phyloP scores from a whole-genome alignment of 306 rosid species.

The Quercus glauca region DNA sequence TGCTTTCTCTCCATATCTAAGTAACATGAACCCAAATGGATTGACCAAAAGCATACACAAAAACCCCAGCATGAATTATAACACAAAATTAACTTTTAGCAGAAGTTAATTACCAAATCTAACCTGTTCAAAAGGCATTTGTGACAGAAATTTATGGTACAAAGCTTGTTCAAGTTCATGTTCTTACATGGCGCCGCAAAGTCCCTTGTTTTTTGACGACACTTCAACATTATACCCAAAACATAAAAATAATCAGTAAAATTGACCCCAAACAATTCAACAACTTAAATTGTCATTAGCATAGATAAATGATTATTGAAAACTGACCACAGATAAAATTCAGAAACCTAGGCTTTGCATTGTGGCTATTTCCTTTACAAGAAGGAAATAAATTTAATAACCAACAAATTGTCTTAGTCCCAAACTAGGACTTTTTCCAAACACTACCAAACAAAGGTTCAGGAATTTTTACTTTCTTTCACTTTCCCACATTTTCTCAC shows the following conservation, averaged over 20 bases:
- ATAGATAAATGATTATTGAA: not conserved
- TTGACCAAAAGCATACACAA: not conserved
- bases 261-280: not conserved
- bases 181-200: constrained; percentile 56
- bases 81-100: too few species aligned
- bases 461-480: too few species aligned
- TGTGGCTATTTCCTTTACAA: not conserved
- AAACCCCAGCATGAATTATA: too few species aligned
- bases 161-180: constrained; percentile 35
- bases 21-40: constrained; percentile 3
- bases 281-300: not conserved
- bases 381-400: too few species aligned
- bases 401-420: too few species aligned
- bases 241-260: not conserved
- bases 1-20: constrained; percentile 72
- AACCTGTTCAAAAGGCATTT: constrained; percentile 82
- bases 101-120: not conserved
- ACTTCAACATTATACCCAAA: constrained; percentile 33
- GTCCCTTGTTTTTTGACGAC: constrained; percentile 72
- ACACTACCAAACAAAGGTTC: too few species aligned
- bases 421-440: too few species aligned
- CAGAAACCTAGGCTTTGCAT: not conserved
- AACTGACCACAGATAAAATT: not conserved
- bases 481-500: too few species aligned
- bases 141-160: constrained; percentile 51